Evolutionary conservation across 2,329 filamentous ascomycete genomes (phyloP).

Genomic region (Neoscytalidium dimidiatum): DNA sequence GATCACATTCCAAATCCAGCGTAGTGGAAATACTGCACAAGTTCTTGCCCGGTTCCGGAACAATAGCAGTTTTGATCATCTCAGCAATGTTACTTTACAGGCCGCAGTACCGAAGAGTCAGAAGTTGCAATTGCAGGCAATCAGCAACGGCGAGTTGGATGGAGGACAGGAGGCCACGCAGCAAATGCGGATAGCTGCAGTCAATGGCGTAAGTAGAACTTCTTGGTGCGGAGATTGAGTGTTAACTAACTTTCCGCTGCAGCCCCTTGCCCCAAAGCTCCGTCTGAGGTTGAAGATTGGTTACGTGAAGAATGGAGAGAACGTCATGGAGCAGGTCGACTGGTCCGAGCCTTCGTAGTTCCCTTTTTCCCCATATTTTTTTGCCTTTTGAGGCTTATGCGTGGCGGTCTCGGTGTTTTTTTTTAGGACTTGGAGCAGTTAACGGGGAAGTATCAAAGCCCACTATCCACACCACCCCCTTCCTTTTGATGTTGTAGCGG

Average conservation of each 20-base stretch:
- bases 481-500: neutral
- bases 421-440: neutral
- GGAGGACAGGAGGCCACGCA: constrained; percentile 84
- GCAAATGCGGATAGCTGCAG: constrained; percentile 78
- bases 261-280: constrained; percentile 67
- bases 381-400: neutral
- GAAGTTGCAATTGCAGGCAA: constrained; percentile 87
- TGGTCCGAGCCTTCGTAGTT: constrained; percentile 74
- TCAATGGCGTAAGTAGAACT: constrained; percentile 78
- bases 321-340: constrained; percentile 89
- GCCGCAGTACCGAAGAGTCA: constrained; percentile 96
- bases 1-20: constrained; percentile 80
- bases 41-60: constrained; percentile 85
- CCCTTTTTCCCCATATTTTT: neutral
- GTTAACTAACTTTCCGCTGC: constrained; percentile 12
- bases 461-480: neutral
- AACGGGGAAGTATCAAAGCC: neutral
- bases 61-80: constrained; percentile 61
- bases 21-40: constrained; percentile 78
- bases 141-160: constrained; percentile 76
- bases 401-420: neutral
- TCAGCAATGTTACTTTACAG: constrained; percentile 81
- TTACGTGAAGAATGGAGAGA: constrained; percentile 70
- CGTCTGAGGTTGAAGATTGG: constrained; percentile 83
- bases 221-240: neutral